Base-by-base conservation (phyloP, 2,329 filamentous ascomycete species). In the Phaeoacremonium minimum region DNA sequence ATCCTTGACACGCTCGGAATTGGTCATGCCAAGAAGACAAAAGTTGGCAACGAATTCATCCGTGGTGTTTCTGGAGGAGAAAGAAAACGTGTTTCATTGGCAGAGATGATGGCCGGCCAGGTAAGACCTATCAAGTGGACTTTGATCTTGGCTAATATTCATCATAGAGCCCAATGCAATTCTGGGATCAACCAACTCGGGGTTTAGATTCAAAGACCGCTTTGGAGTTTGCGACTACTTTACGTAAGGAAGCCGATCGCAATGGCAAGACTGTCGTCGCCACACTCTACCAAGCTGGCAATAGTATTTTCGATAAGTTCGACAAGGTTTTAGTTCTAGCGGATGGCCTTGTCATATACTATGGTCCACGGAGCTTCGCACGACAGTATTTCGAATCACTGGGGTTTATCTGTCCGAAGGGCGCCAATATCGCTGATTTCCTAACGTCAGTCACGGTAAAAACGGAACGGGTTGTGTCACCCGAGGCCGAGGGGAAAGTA, bases 321-420 rank as follows among this genome's bases (percentile, higher is more conserved):
- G 85, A 88, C 56, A 88, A 88, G 57, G 83, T 88, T 0, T 58
- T 87, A 30, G 73, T 89, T n/a, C 83, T 89, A 32, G 81, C 87
- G 42, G 65, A 74, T 38, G 80, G 83, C 2, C 71, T 75, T 5
- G 77, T 81, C 60, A 74, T 85, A 36, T 87, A 76, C 60, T 77
- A 79, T 51, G 83, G 83, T 0, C 76, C 73, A 3, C 69, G 73
- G 4, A 61, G 64, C n/a, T 66, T 75, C 30, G 83, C 83, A 4
- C 73, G 69, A 38, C 64, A 75, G 39, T 87, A 85, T 56, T 86
- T 87, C 51, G 66, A 78, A 40, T 67, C 78, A 33, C 66, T 86
- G 13, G 83, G 82, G 8, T 85, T 82, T 54, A 50, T 75, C 33
- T 77, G 56, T 22, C 53, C 55, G n/a, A 45, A 50, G 1, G 52